Percentiles rank a stretch among this genome's conserved stretches.
These are phyloP conservation scores for Neolentinus lepideus DNA, from an alignment of 1,284 basidiomycete genomes.

Conservation along the genomic window DNA sequence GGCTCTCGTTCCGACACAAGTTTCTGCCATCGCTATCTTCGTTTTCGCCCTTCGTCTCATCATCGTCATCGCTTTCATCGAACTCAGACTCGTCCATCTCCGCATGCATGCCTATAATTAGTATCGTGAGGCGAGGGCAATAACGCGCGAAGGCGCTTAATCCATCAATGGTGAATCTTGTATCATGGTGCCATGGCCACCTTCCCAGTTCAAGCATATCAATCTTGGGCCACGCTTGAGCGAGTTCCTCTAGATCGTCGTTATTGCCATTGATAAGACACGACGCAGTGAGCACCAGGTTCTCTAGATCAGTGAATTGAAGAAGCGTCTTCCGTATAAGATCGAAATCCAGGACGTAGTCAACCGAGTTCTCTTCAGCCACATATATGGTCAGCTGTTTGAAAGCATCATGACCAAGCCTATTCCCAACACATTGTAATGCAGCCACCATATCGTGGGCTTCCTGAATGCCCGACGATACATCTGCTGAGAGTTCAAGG, in stretches of 20 bases:
- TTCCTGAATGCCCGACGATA: neutral
- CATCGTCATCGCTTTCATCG: neutral
- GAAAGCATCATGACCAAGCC: neutral
- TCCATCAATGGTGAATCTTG: neutral
- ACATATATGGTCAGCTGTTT: neutral
- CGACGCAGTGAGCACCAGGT: neutral
- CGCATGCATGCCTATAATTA: neutral
- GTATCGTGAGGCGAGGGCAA: neutral
- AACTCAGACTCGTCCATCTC: neutral
- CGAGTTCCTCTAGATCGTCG: neutral
- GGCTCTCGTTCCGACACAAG: neutral
- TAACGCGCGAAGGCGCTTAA: neutral
- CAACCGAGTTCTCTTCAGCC: neutral
- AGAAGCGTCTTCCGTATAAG: neutral
- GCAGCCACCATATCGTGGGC: neutral
- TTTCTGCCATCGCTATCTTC: too few relatives aligned
- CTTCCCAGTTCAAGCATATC: neutral
- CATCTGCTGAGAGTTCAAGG: neutral
- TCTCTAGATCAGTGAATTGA: neutral
- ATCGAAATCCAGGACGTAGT: neutral
- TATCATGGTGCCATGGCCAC: neutral
- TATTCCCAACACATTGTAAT: neutral
- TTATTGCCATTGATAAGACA: neutral
- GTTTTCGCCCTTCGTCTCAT: neutral
- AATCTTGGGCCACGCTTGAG: neutral